Percentiles rank a stretch among this genome's conserved stretches.
phyloP scores from a whole-genome alignment of 1,284 basidiomycete species.

The Somion occarium region DNA sequence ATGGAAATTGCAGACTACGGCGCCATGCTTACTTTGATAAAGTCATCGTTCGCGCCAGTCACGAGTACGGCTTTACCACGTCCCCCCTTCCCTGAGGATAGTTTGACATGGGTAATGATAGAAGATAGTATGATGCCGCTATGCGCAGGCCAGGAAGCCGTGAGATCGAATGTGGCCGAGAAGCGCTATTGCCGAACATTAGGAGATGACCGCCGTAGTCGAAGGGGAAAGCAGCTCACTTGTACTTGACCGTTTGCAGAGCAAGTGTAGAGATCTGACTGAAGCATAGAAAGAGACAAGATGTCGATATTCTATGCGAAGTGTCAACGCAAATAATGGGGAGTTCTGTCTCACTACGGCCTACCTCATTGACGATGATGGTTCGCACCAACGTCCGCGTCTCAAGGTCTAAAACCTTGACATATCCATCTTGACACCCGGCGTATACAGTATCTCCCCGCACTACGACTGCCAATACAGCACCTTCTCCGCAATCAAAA shows the following conservation, averaged over 20 bases:
- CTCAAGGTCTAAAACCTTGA: slow-evolving; percentile 90
- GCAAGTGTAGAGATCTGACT: slow-evolving; percentile 78
- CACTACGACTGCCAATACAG: slow-evolving; percentile 76
- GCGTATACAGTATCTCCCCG: slow-evolving; percentile 83
- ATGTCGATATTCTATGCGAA: slow-evolving; percentile 63
- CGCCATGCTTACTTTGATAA: slow-evolving; percentile 77
- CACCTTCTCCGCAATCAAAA: slow-evolving; percentile 62
- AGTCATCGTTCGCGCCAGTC: slow-evolving; percentile 82
- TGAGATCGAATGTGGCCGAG: slow-evolving; percentile 80
- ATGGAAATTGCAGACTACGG: too few species aligned
- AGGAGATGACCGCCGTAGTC: not conserved
- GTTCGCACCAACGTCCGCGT: slow-evolving; percentile 83
- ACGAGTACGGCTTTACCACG: slow-evolving; percentile 44
- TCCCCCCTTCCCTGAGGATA: slow-evolving; percentile 3
- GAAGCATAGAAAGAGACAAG: slow-evolving; percentile 71
- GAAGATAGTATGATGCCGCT: slow-evolving; percentile 80
- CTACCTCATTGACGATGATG: slow-evolving; percentile 79
- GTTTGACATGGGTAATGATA: slow-evolving; percentile 38
- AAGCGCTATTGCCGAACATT: slow-evolving; percentile 48
- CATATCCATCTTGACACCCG: slow-evolving; percentile 90
- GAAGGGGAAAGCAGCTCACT: slow-evolving; percentile 31
- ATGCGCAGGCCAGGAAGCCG: slow-evolving; percentile 78
- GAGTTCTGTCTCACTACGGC: not conserved
- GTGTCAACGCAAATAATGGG: not conserved
- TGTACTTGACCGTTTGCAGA: slow-evolving; percentile 81